Conservation (phyloP, 1,284 basidiomycete species). For the Papiliotrema fonsecae region DNA sequence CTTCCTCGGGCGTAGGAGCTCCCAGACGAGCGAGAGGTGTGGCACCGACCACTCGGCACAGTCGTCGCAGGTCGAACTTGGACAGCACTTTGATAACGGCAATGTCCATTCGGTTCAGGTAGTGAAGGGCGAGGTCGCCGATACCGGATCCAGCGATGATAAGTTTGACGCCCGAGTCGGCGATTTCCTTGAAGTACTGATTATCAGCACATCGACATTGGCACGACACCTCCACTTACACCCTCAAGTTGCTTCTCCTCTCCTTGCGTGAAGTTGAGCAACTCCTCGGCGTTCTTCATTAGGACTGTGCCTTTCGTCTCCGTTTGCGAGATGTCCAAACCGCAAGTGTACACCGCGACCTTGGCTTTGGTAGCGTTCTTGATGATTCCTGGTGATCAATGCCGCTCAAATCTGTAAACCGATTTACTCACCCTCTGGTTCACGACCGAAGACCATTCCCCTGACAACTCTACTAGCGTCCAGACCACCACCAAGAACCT, state of each 20-base stretch:
- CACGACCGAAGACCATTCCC: conserved; percentile 97
- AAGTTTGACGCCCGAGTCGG: conserved; percentile 88
- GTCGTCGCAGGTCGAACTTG: conserved; percentile 92
- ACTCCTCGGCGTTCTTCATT: conserved; percentile 91
- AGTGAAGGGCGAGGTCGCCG: conserved; percentile 95
- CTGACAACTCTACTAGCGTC: conserved; percentile 79
- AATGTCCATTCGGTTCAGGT: conserved; percentile 89
- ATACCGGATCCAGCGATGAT: conserved; percentile 89
- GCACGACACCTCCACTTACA: conserved; percentile 49
- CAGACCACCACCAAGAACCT: conserved; percentile 92
- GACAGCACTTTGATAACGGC: conserved; percentile 95
- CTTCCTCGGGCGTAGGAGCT: conserved; percentile 93
- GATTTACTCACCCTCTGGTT: conserved; percentile 73
- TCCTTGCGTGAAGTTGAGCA: conserved; percentile 91
- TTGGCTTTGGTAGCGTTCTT: conserved; percentile 79
- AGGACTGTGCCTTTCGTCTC: conserved; percentile 99
- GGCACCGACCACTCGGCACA: conserved; percentile 92
- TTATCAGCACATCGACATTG: neutral
- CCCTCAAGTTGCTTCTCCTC: conserved; percentile 96
- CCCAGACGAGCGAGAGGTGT: conserved; percentile 94
- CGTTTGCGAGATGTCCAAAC: conserved; percentile 89
- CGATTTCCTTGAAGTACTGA: conserved; percentile 96
- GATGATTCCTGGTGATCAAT: conserved; percentile 56
- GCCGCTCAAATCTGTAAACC: neutral
- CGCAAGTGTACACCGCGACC: conserved; percentile 90